phyloP scores from a whole-genome alignment of 2,329 filamentous ascomycete species.

The Neopestalotiopsis sp. region DNA sequence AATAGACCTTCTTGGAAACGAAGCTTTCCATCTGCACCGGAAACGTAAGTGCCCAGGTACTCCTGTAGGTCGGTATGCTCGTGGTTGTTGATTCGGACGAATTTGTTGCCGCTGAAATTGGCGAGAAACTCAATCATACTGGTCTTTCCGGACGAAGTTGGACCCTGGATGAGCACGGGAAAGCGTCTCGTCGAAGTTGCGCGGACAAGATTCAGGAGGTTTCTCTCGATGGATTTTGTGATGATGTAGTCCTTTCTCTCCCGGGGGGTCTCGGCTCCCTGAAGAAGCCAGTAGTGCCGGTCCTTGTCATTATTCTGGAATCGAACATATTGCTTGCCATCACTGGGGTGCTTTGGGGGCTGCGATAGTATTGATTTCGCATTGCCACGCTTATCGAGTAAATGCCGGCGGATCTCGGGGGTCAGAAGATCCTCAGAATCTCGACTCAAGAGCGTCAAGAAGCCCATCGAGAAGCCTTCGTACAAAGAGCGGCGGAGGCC shows the following conservation, averaged over 20 bases:
- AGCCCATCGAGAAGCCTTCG: constrained; percentile 98
- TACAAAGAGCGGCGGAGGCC: constrained; percentile 85
- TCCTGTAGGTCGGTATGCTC: constrained; percentile 98
- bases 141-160: constrained; percentile 96
- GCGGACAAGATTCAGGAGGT: constrained; percentile 91
- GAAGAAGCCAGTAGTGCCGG: constrained; percentile 87
- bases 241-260: constrained; percentile 92
- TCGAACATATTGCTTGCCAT: constrained; percentile 79
- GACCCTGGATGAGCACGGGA: constrained; percentile 93
- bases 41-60: constrained; percentile 94
- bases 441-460: constrained; percentile 84
- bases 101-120: constrained; percentile 95
- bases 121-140: constrained; percentile 99
- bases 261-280: constrained; percentile 69
- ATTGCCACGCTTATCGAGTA: constrained; percentile 74
- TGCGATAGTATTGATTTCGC: constrained; percentile 76
- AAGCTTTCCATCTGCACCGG: constrained; percentile 81
- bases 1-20: constrained; percentile 92
- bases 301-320: constrained; percentile 70
- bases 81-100: constrained; percentile 99
- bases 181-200: constrained; percentile 92
- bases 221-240: constrained; percentile 92
- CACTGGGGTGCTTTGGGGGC: constrained; percentile 76
- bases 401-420: constrained; percentile 79
- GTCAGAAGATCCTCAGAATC: constrained; percentile 80